Conservation (phyloP, 2,329 filamentous ascomycete species). For the Cladophialophora yegresii region DNA sequence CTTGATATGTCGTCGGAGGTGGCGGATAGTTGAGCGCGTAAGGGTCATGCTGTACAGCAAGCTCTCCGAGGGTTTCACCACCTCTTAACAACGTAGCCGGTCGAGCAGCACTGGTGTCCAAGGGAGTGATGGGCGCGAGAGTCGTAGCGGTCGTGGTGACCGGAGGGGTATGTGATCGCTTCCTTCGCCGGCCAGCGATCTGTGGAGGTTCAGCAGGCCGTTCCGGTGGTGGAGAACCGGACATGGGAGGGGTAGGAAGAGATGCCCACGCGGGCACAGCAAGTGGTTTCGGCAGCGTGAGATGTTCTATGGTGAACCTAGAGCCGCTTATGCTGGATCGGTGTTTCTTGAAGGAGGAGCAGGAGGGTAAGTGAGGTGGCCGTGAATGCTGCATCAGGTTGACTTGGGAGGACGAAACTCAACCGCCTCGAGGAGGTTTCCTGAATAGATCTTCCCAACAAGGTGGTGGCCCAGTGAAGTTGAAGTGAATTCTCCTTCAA, state of each 20-base stretch:
- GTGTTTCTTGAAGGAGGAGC: slow-evolving; percentile 37
- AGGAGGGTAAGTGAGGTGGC: slow-evolving; percentile 30
- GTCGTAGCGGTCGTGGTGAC: slow-evolving; percentile 32
- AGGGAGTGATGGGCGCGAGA: slow-evolving; percentile 24
- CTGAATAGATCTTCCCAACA: background rate
- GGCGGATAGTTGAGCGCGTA: slow-evolving; percentile 28
- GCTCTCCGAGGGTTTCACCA: slow-evolving; percentile 24
- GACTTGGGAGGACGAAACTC: background rate
- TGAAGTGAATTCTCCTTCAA: slow-evolving; percentile 7
- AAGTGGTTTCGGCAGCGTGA: slow-evolving; percentile 36
- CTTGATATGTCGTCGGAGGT: slow-evolving; percentile 23
- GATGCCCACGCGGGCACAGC: slow-evolving; percentile 44
- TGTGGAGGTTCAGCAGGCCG: slow-evolving; percentile 44
- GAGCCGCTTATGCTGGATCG: slow-evolving; percentile 38
- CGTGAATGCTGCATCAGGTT: slow-evolving; percentile 37
- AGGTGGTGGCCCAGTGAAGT: slow-evolving; percentile 1
- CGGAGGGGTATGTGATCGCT: slow-evolving; percentile 40
- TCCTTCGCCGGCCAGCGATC: slow-evolving; percentile 40
- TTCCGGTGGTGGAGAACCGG: slow-evolving; percentile 45
- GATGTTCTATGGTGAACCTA: slow-evolving; percentile 36
- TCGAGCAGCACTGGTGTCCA: slow-evolving; percentile 30
- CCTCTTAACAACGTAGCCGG: slow-evolving; percentile 25
- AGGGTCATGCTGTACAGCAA: slow-evolving; percentile 18
- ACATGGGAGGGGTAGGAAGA: slow-evolving; percentile 48
- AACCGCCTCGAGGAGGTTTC: slow-evolving; percentile 13